Evolutionary conservation across 768 basidiomycete species (phyloP).

Genomic region (Russula sp.): DNA sequence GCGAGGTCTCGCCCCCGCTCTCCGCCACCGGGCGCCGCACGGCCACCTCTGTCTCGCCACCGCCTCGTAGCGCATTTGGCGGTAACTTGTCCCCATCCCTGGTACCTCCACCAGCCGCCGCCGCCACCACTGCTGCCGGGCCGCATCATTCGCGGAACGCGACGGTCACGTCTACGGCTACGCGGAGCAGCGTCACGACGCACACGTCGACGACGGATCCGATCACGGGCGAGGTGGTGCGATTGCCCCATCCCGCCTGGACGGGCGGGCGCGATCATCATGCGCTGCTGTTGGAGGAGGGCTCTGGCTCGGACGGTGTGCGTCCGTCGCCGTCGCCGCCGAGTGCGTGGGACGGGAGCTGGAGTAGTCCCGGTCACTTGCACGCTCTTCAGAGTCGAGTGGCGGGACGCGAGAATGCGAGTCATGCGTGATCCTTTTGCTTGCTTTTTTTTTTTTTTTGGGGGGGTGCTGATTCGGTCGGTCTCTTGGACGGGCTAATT

Average conservation of each 20-base stretch:
- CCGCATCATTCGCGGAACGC: constrained; percentile 5
- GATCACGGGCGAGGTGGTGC: constrained; percentile 28
- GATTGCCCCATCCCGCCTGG: constrained; percentile 23
- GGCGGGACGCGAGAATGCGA: neutral
- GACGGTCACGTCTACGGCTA: constrained; percentile 26
- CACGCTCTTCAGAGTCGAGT: constrained; percentile 15
- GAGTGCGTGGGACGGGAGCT: constrained; percentile 14
- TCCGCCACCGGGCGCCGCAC: constrained; percentile 25
- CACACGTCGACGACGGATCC: constrained; percentile 28
- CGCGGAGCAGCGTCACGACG: constrained; percentile 30
- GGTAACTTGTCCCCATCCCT: too few species aligned
- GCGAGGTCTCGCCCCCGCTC: constrained; percentile 25
- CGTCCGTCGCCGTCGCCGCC: neutral
- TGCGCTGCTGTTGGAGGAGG: neutral
- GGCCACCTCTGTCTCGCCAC: constrained; percentile 4
- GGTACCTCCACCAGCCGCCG: too few species aligned
- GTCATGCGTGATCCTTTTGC: neutral
- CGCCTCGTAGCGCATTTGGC: neutral
- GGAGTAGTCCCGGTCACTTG: constrained; percentile 18
- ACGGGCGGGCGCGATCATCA: constrained; percentile 14
- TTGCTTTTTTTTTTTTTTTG: neutral
- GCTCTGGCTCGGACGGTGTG: neutral
- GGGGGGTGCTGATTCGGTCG: neutral
- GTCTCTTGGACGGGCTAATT: neutral
- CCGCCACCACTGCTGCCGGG: neutral